Percentiles rank a stretch among this genome's conserved stretches.
Evolutionary conservation across 1,284 basidiomycete genomes (phyloP).

Genomic region (Cerrena zonata): DNA sequence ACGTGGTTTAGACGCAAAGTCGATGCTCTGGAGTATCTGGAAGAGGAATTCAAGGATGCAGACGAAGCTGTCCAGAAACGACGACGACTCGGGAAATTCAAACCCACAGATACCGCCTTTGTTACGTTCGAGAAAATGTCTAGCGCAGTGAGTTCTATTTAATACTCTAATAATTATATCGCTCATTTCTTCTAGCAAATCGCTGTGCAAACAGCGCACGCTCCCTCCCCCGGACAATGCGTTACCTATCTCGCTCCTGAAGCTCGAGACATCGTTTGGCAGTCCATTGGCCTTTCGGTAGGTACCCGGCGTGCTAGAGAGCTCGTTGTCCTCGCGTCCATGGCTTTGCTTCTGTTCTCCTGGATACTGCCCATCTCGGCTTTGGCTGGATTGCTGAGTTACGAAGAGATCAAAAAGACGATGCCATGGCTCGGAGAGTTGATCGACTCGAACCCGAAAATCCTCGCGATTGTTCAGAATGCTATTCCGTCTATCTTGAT

Average conservation of each 20-base stretch:
- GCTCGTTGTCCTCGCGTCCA: conserved; percentile 61
- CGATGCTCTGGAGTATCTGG: conserved; percentile 82
- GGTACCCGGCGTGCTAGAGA: conserved; percentile 58
- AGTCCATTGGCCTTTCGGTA: conserved; percentile 70
- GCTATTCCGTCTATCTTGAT: conserved; percentile 87
- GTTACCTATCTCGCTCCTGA: conserved; percentile 81
- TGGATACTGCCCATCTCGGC: conserved; percentile 85
- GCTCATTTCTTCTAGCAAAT: conserved; percentile 59
- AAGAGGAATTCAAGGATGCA: conserved; percentile 68
- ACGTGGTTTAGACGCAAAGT: conserved; percentile 67
- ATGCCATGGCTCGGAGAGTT: conserved; percentile 78
- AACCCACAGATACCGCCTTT: conserved; percentile 80
- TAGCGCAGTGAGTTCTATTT: conserved; percentile 60
- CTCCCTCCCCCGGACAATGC: conserved; percentile 60
- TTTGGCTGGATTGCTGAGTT: conserved; percentile 81
- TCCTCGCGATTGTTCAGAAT: conserved; percentile 87
- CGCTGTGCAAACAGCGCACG: conserved; percentile 81
- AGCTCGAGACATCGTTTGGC: conserved; percentile 94
- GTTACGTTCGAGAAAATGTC: conserved; percentile 97
- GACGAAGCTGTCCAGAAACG: conserved; percentile 76
- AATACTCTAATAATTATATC: background rate
- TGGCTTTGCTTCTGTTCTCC: conserved; percentile 70
- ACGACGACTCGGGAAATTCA: conserved; percentile 65
- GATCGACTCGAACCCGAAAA: conserved; percentile 74
- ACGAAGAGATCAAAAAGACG: conserved; percentile 85